Evolutionary conservation across 2,329 filamentous ascomycete species (phyloP).

Genomic region (Penicillium sp.): DNA sequence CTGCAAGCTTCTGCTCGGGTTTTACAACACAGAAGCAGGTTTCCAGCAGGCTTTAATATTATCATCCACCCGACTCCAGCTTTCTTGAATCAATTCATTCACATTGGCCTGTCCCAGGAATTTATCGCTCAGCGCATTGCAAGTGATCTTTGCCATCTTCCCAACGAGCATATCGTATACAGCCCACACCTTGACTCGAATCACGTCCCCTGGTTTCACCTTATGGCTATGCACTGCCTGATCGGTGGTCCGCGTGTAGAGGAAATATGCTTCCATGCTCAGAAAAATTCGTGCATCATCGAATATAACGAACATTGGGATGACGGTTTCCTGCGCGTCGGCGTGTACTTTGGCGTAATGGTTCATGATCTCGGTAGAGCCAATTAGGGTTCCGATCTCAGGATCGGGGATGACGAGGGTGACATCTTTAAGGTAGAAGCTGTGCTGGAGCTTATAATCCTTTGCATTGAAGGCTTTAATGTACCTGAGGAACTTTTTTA

Average conservation of each 20-base stretch:
- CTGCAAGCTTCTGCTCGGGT: neutral
- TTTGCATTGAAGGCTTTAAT: conserved; percentile 11
- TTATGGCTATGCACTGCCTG: conserved; percentile 8
- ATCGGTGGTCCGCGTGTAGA: conserved; percentile 2
- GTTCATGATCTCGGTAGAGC: conserved; percentile 5
- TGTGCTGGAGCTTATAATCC: conserved; percentile 3
- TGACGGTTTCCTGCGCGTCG: conserved; percentile 2
- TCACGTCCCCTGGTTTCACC: conserved; percentile 5
- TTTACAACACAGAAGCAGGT: neutral
- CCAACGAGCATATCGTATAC: conserved; percentile 6
- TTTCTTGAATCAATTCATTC: conserved; percentile 1
- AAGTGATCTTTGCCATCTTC: conserved; percentile 4
- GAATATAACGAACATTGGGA: conserved; percentile 7
- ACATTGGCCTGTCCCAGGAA: conserved; percentile 4
- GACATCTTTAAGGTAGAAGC: conserved; percentile 6
- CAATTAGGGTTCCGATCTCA: conserved; percentile 5
- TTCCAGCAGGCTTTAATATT: conserved; percentile 1
- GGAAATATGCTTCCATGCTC: conserved; percentile 11
- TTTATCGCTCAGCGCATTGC: conserved; percentile 1
- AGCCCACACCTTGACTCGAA: conserved; percentile 10
- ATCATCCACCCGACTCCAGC: conserved; percentile 6
- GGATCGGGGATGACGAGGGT: conserved; percentile 7
- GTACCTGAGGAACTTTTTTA: conserved; percentile 3
- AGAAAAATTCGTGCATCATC: conserved; percentile 2
- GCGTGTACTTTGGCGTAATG: conserved; percentile 6